Conservation (phyloP, 768 basidiomycete genomes). For the Candolleomyces efflorescens region DNA sequence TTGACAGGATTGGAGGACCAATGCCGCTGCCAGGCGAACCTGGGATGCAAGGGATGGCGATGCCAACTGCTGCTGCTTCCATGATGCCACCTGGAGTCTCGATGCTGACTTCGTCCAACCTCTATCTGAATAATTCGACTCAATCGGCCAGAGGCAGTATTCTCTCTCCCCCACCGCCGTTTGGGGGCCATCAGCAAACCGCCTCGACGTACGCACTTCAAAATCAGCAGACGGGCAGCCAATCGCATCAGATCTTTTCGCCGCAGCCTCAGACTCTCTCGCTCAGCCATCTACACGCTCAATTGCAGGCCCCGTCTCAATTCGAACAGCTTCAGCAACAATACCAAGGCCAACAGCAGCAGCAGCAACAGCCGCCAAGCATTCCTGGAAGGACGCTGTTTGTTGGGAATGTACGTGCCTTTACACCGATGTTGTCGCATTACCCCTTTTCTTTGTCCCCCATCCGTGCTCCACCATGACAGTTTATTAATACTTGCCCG, state of each 20-base stretch:
- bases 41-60: no score
- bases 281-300: background rate
- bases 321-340: conserved; percentile 9
- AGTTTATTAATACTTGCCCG: background rate
- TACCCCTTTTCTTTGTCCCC: background rate
- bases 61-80: no score
- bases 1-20: conserved; percentile 58
- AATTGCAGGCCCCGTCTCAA: background rate
- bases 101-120: background rate
- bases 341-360: conserved; percentile 18
- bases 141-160: background rate
- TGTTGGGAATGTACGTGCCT: conserved; percentile 74
- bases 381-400: conserved; percentile 58
- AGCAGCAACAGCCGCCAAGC: conserved; percentile 14
- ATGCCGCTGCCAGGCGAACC: background rate
- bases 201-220: background rate
- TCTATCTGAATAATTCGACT: background rate
- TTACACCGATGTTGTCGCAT: background rate
- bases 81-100: background rate
- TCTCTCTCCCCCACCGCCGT: background rate
- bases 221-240: background rate
- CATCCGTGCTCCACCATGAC: background rate
- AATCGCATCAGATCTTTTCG: conserved; percentile 1
- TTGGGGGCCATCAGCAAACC: no score
- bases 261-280: conserved; percentile 1